These are phyloP conservation scores for Eutrema yunnanense DNA, from an alignment of 345 rosid species.

Conservation along the genomic window DNA sequence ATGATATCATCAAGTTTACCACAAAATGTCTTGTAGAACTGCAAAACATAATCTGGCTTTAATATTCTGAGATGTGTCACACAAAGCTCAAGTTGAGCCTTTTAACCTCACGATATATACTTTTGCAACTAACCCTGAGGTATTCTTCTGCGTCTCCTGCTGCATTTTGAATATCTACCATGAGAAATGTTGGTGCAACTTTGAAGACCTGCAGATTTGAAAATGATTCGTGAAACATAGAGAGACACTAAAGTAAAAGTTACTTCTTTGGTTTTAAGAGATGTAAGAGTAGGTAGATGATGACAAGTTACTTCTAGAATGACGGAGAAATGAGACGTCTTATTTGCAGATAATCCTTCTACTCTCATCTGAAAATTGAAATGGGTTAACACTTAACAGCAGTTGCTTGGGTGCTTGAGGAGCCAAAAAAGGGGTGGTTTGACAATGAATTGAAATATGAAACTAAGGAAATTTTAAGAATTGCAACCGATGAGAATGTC, in stretches of 20 bases:
- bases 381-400: background rate
- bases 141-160: slow-evolving; percentile 47
- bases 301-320: slow-evolving; percentile 57
- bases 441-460: background rate
- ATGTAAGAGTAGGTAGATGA: background rate
- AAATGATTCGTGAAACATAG: background rate
- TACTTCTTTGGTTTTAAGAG: background rate
- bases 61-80: background rate
- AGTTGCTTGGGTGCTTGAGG: background rate
- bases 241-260: background rate
- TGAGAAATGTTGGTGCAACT: slow-evolving; percentile 78
- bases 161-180: slow-evolving; percentile 86
- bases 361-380: slow-evolving; percentile 74
- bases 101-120: no score
- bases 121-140: slow-evolving; percentile 55
- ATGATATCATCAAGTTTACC: slow-evolving; percentile 86
- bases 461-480: background rate
- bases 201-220: slow-evolving; percentile 57
- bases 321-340: slow-evolving; percentile 66
- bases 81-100: background rate
- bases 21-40: slow-evolving; percentile 89
- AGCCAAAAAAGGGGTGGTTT: background rate
- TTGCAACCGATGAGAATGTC: background rate
- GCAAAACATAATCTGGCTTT: slow-evolving; percentile 15
- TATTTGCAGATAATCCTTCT: slow-evolving; percentile 75